Base-by-base conservation (phyloP, 129 eudicot species). In the Cynara cardunculus region DNA sequence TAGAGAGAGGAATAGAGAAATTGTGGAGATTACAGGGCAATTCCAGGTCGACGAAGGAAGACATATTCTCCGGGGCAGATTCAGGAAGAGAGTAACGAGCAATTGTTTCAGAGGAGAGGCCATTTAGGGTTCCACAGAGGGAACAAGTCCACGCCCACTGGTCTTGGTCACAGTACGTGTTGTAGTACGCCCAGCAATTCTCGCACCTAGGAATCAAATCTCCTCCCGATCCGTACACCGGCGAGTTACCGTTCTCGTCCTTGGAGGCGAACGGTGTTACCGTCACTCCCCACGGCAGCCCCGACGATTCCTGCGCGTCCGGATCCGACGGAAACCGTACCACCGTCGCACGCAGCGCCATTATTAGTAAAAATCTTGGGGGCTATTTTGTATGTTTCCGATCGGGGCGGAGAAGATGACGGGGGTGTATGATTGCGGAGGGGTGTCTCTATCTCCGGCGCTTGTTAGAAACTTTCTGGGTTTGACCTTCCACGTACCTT, bases 111-210 rank as follows among this genome's bases (percentile, higher is more conserved):
- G 92, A 66, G 0, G 93, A 35, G 64, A 91, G 89, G 19, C 97
- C 98, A 81, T 94, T 94, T 69, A 90, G 91, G 44, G 94, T 92
- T 37, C 97, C 99, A 72, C 99, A 95, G 3, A 95, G 89, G 3
- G 91, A 72, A 59, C 99, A 95, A 35, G 84, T 87, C 97, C 97
- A 95, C 0, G 93, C 90, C 97, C 97, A 92, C 83, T 95, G 97
- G 13, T 95, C 99, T 72, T 85, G 94, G 32, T 95, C 99, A 67
- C 97, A 92, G 82, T 87, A 92, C 1, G 97, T 92, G 53, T 95
- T 95, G 89, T 92, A 95, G 81, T 95, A 95, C 0, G 91, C 97
- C 93, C 94, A 95, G 21, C 99, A 95, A 73, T 92, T 90, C 89
- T 95, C 99, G 78, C 99, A 95, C 76, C 99, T 80, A 14, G 99